Conservation (phyloP, 495 filamentous ascomycete species). For the Aspergillus nanangensis region DNA sequence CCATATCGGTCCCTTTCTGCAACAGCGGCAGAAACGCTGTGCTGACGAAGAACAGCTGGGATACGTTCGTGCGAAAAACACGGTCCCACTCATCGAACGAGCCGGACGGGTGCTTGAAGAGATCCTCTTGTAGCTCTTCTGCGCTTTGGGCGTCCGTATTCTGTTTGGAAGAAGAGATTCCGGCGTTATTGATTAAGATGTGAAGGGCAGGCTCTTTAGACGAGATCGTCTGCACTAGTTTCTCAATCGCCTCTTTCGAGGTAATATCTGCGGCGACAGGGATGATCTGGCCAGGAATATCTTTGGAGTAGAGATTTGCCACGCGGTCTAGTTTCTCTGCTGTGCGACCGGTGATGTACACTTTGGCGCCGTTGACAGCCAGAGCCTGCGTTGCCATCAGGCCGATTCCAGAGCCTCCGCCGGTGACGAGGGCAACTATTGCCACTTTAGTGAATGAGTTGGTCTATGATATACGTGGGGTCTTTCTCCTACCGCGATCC, state of each 20-base stretch:
- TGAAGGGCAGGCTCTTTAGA: slow-evolving; percentile 40
- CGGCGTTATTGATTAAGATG: slow-evolving; percentile 56
- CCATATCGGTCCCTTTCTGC: slow-evolving; percentile 39
- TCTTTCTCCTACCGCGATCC: slow-evolving; percentile 30
- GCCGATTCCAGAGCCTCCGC: slow-evolving; percentile 49
- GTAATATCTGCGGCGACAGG: slow-evolving; percentile 50
- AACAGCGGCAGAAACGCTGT: slow-evolving; percentile 36
- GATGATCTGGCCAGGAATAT: slow-evolving; percentile 52
- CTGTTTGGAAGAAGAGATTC: slow-evolving; percentile 34
- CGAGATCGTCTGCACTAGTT: slow-evolving; percentile 40
- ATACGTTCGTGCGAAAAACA: slow-evolving; percentile 37
- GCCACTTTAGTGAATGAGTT: not conserved
- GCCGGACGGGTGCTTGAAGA: slow-evolving; percentile 49
- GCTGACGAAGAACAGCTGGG: slow-evolving; percentile 44
- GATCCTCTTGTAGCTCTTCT: slow-evolving; percentile 46
- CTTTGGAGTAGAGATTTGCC: slow-evolving; percentile 36
- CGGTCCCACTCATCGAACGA: slow-evolving; percentile 43
- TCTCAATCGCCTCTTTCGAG: slow-evolving; percentile 38
- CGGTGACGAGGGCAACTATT: slow-evolving; percentile 52
- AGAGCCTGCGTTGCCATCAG: slow-evolving; percentile 54
- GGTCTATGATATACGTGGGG: not conserved
- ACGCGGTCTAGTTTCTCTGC: slow-evolving; percentile 52
- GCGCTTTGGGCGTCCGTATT: slow-evolving; percentile 32
- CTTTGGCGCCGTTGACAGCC: slow-evolving; percentile 55
- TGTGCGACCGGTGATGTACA: slow-evolving; percentile 58